These are phyloP conservation scores for Fomitopsis schrenkii DNA, from an alignment of 1,284 basidiomycete species.

Conservation along the genomic window DNA sequence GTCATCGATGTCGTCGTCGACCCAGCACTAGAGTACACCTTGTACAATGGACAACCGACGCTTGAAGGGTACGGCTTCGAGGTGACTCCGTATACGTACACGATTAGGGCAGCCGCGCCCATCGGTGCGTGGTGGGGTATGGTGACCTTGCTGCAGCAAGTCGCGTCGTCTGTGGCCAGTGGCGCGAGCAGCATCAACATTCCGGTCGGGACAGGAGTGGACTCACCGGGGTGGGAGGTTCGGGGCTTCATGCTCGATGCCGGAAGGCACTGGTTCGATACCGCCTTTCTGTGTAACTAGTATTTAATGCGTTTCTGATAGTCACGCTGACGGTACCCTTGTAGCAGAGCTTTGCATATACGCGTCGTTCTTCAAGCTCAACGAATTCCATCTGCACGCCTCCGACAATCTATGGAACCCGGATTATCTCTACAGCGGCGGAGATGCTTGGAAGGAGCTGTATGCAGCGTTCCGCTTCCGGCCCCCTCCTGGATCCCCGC, in stretches of 20 bases:
- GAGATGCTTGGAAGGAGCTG: constrained; percentile 23
- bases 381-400: constrained; percentile 29
- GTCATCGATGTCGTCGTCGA: constrained; percentile 28
- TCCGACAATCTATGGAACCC: constrained; percentile 28
- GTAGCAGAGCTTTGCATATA: constrained; percentile 33
- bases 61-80: constrained; percentile 32
- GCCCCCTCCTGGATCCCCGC: constrained; percentile 25
- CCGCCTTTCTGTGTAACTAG: constrained; percentile 17
- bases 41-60: constrained; percentile 30
- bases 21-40: constrained; percentile 15
- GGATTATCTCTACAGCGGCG: constrained; percentile 21
- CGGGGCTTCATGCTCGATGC: constrained; percentile 38
- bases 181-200: constrained; percentile 21
- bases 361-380: constrained; percentile 35
- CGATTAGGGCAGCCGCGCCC: constrained; percentile 28
- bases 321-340: neutral
- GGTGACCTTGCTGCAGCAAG: constrained; percentile 31
- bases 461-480: constrained; percentile 35
- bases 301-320: neutral
- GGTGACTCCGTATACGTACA: constrained; percentile 19
- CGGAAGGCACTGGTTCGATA: constrained; percentile 32
- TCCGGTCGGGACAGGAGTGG: constrained; percentile 26
- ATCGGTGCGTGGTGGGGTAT: constrained; percentile 36
- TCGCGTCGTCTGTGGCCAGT: constrained; percentile 15
- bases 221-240: constrained; percentile 34